Percentiles rank a stretch among this genome's conserved stretches.
These are phyloP conservation scores for Barnettozyma californica DNA, from an alignment of 805 yeast genomes.

Conservation along the genomic window DNA sequence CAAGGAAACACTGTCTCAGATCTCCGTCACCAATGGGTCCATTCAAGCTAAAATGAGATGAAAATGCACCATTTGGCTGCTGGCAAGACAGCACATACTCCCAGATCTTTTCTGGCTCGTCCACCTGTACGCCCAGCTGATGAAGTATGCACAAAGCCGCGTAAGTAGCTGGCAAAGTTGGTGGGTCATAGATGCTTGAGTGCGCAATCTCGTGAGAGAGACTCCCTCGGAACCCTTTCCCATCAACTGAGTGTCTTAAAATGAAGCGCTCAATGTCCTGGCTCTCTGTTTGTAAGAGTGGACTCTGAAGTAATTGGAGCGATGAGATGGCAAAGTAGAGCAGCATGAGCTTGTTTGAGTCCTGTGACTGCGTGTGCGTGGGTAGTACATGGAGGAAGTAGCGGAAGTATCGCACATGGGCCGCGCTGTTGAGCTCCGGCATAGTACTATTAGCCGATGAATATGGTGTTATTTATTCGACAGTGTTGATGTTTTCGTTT, in stretches of 20 bases:
- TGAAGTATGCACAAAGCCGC: conserved; percentile 61
- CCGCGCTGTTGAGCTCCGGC: neutral
- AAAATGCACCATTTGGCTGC: conserved; percentile 51
- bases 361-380: conserved; percentile 50
- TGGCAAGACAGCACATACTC: conserved; percentile 59
- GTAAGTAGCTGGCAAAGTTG: conserved; percentile 70
- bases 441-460: conserved; percentile 2
- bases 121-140: conserved; percentile 34
- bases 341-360: conserved; percentile 64
- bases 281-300: conserved; percentile 25
- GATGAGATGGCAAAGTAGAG: conserved; percentile 67
- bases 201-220: conserved; percentile 33
- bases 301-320: conserved; percentile 18
- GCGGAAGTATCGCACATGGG: conserved; percentile 38
- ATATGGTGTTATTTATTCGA: neutral
- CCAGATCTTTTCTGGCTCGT: conserved; percentile 42
- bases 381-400: conserved; percentile 54
- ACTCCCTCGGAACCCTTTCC: conserved; percentile 57
- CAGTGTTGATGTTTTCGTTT: neutral
- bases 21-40: conserved; percentile 60
- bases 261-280: conserved; percentile 36
- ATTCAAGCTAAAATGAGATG: conserved; percentile 33
- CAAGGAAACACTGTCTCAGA: conserved; percentile 69
- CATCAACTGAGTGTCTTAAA: conserved; percentile 38
- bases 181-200: conserved; percentile 41